These are phyloP conservation scores for Trypanosomatidae sp. DNA, from an alignment of 208 protist species.

Conservation along the genomic window DNA sequence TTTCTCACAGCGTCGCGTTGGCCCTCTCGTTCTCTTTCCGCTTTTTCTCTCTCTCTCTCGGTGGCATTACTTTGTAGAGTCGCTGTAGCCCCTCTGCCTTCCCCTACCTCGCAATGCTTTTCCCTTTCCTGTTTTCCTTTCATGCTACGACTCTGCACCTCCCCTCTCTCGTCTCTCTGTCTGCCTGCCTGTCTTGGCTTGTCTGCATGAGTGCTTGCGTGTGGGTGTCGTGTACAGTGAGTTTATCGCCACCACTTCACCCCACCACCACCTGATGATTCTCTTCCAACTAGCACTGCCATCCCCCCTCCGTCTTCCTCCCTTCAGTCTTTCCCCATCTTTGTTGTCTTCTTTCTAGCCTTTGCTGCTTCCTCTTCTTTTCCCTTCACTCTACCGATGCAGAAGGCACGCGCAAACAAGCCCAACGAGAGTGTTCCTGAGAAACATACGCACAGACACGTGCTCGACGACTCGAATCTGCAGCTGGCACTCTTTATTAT, in stretches of 20 bases:
- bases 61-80: not conserved
- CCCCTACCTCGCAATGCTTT: not conserved
- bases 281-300: no score
- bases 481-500: not conserved
- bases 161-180: no score
- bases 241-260: no score
- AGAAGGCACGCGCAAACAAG: no score
- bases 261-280: no score
- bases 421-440: no score
- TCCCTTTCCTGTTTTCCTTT: constrained; percentile 5
- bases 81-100: constrained; percentile 10
- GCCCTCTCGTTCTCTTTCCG: not conserved
- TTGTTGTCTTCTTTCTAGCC: constrained; percentile 7
- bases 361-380: constrained; percentile 10
- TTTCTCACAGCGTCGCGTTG: not conserved
- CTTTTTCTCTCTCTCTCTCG: no score
- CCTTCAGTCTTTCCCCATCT: constrained; percentile 5
- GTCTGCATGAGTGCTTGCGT: no score
- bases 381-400: not conserved
- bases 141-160: not conserved
- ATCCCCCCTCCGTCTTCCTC: not conserved
- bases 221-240: no score
- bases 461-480: not conserved
- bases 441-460: not conserved
- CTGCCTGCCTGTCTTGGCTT: no score